Conservation (phyloP, 371 early-diverging fungal genomes). For the Mortierella sp. region DNA sequence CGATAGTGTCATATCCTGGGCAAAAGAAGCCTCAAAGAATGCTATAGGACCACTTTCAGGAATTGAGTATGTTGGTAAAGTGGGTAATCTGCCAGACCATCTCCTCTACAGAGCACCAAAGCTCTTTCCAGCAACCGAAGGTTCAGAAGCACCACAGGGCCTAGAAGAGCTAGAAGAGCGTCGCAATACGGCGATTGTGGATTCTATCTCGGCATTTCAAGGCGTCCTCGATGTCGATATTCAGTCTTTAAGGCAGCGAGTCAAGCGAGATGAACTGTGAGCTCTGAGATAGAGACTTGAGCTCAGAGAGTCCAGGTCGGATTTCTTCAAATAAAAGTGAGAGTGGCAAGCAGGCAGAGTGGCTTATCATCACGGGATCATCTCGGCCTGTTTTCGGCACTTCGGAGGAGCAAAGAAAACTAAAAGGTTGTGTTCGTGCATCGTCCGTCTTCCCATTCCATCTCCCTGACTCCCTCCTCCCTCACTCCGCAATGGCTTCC, state of each 20-base stretch:
- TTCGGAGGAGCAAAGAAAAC: too few species aligned
- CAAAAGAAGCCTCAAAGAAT: slow-evolving; percentile 12
- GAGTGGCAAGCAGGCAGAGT: too few species aligned
- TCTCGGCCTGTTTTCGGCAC: too few species aligned
- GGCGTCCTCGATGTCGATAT: slow-evolving; percentile 50
- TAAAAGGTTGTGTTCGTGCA: too few species aligned
- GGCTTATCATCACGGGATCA: too few species aligned
- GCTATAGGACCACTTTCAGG: slow-evolving; percentile 31
- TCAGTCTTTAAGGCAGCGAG: slow-evolving; percentile 34
- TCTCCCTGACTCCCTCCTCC: slow-evolving; percentile 9
- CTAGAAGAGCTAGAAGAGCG: slow-evolving; percentile 21
- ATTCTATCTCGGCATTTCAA: slow-evolving; percentile 30
- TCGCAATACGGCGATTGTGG: slow-evolving; percentile 30
- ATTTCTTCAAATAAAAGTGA: too few species aligned
- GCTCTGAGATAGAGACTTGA: neutral
- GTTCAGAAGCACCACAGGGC: neutral
- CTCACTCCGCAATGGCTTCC: slow-evolving; percentile 7
- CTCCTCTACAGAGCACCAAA: slow-evolving; percentile 43
- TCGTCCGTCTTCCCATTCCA: neutral
- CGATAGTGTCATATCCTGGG: slow-evolving; percentile 31
- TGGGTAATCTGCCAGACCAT: slow-evolving; percentile 44
- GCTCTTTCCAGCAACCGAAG: neutral
- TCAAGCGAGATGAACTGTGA: slow-evolving; percentile 46
- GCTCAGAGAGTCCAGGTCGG: too few species aligned
- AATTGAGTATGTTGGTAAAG: slow-evolving; percentile 42